These are phyloP conservation scores for Fusarium succisae DNA, from an alignment of 2,329 filamentous ascomycete species.

Conservation along the genomic window DNA sequence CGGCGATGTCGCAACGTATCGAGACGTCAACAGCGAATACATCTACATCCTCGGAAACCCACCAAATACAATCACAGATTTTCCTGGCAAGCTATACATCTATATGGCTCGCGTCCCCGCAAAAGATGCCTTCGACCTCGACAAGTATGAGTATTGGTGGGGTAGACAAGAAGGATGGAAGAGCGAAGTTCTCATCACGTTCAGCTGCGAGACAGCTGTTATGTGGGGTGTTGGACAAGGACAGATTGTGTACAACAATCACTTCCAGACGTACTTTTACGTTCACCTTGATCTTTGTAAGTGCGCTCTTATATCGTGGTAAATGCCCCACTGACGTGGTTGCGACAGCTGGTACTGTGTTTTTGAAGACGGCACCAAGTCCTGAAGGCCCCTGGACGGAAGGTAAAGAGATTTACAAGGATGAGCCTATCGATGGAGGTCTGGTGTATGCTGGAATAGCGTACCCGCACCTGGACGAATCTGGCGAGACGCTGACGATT, in stretches of 20 bases:
- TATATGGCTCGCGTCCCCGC: conserved; percentile 51
- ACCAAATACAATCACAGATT: conserved; percentile 44
- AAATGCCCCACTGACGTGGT: fast-evolving
- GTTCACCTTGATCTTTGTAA: conserved; percentile 43
- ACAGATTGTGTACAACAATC: conserved; percentile 49
- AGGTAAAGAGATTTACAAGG: conserved; percentile 48
- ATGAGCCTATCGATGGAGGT: conserved; percentile 44
- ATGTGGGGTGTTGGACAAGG: conserved; percentile 52
- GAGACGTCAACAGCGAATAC: conserved; percentile 50
- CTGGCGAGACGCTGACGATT: conserved; percentile 49
- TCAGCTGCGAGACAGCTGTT: conserved; percentile 49
- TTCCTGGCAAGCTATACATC: conserved; percentile 42
- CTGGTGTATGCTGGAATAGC: conserved; percentile 50
- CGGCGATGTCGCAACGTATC: conserved; percentile 51
- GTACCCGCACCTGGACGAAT: conserved; percentile 51
- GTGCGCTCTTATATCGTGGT: fast-evolving
- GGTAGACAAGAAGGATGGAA: conserved; percentile 51
- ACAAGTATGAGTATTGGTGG: conserved; percentile 54
- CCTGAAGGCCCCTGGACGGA: conserved; percentile 51
- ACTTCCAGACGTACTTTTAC: conserved; percentile 49
- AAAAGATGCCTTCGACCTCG: conserved; percentile 48
- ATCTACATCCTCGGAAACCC: conserved; percentile 52
- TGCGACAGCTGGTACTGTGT: conserved; percentile 9
- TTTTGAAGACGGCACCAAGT: conserved; percentile 25
- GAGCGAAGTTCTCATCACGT: conserved; percentile 42